Evolutionary conservation across 2,329 filamentous ascomycete genomes (phyloP), one percentile per base, ranked within the genome.

Genomic region (Chalaropsis ovoidea): DNA sequence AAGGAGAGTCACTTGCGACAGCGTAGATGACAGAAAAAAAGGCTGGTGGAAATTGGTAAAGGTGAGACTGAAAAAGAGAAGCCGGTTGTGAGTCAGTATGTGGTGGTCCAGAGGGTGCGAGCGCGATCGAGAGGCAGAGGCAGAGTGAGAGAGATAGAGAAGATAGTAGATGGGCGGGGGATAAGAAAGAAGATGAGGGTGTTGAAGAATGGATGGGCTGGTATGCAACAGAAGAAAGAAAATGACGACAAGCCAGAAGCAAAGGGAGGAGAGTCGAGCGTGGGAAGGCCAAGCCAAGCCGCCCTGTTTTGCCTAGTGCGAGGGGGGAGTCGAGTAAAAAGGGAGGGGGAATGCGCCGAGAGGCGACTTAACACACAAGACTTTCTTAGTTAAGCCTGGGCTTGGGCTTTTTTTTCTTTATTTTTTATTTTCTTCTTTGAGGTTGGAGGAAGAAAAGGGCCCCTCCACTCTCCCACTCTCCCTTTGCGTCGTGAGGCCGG

Each of bases 301-400:
- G 52, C 52, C 52, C 52, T 56, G 52, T 56, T 56, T 56, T 56
- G 52, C 52, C 52, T 56, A 56, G 52, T 56, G 52, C 13, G 27
- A 56, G 52, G 52, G 27, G 52, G 24, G 41, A 10, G 24, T 11
- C 19, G 1, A 42, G 2, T 13, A 56, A 41, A 39, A 52, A 22
- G 47, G 45, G 45, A 49, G 52, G 52, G 24, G 22, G 52, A 47
- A 56, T 56, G 52, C 52, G 52, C 24, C 24, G 52, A 58, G 52
- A 58, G 52, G 52, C 52, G 27, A 58, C 52, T 58, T 35, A 17
- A 58, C 47, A 52, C 47, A 24, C 47, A 35, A 39, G 35, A 39
- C 35, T 39, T 39, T 3, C 52, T 58, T 58, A 27, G 52, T 35
- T 35, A 39, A 35, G 27, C 52, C 24, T 35, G 52, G 52, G 27